phyloP scores from a whole-genome alignment of 78 protist species.

The Salpingoeca rosetta region DNA sequence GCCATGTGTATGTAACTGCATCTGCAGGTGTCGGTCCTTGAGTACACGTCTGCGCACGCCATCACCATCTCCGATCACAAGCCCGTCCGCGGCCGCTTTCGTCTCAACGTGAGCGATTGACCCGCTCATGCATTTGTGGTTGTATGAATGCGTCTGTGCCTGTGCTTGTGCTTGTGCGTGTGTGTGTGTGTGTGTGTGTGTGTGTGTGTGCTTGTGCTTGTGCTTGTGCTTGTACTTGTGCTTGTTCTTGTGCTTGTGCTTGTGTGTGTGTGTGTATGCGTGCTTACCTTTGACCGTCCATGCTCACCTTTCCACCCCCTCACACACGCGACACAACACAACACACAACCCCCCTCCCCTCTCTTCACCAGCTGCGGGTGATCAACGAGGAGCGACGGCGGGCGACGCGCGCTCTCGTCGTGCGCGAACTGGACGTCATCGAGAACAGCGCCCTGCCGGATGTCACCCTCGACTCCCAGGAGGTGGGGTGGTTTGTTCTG shows the following conservation, averaged over 20 bases:
- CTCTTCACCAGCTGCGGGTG: not conserved
- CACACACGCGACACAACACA: no score
- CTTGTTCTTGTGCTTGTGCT: no score
- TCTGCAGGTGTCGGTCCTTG: not conserved
- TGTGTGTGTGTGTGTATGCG: no score
- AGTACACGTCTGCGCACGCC: conserved; percentile 14
- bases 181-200: no score
- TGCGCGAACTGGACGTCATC: conserved; percentile 40
- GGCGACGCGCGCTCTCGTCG: conserved; percentile 28
- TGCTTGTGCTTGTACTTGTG: no score
- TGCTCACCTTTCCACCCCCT: no score
- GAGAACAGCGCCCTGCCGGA: conserved; percentile 67
- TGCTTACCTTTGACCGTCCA: no score
- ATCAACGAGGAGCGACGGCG: conserved; percentile 7
- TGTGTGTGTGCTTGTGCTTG: no score
- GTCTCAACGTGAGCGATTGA: conserved; percentile 1
- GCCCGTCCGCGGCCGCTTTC: conserved; percentile 52
- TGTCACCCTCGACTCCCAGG: conserved; percentile 7
- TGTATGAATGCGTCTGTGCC: not conserved
- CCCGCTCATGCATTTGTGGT: not conserved
- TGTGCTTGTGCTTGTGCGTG: no score
- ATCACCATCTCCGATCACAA: conserved; percentile 63
- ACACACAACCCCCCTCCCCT: not conserved
- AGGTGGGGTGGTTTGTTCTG: not conserved
- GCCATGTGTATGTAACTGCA: not conserved